Evolutionary conservation across 2,329 filamentous ascomycete genomes (phyloP), one percentile per base, ranked within the genome.

Genomic region (Pestalotiopsis sp.): DNA sequence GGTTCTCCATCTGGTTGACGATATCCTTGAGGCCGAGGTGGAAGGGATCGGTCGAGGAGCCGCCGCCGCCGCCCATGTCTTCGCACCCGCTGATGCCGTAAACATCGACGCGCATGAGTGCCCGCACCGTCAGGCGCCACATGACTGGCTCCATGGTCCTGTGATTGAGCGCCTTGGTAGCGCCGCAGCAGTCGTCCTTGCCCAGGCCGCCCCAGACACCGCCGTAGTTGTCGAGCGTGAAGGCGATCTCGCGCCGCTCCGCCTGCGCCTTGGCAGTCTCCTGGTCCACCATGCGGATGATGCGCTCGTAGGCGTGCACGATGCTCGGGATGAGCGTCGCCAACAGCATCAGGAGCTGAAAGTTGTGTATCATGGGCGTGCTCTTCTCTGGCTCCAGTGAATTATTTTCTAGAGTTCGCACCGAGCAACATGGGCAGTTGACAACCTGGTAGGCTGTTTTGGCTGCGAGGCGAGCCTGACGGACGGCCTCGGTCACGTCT

Each of bases 281-380:
- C n/a, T 75, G 75, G 70, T 91, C 88, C 7, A 90, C 81, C 79
- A 88, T 83, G 63, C 79, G 77, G 13, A 91, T 79, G 61, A 91
- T 86, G 36, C 78, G 79, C 67, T 82, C 82, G 79, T 91, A 91
- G 7, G 86, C 85, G 74, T 89, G 85, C 66, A 85, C 87, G 59
- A 88, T 83, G 9, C 86, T 86, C 1, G 88, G 87, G 3, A 91
- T 79, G 38, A 91, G 82, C 2, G 87, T 84, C 6, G 84, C 86
- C 4, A 91, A 79, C 66, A 89, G 81, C 87, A 90, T 90, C 64
- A 86, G 81, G 73, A 84, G 89, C 75, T 90, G 89, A 70, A 88
- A 86, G 38, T 81, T 73, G 65, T 86, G 83, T 65, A 89, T 82
- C 25, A 83, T 80, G 1, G 81, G 79, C 1, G 67, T 59, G 31